phyloP scores from a whole-genome alignment of 169 alveolate species.

The Amoebophrya sp. region DNA sequence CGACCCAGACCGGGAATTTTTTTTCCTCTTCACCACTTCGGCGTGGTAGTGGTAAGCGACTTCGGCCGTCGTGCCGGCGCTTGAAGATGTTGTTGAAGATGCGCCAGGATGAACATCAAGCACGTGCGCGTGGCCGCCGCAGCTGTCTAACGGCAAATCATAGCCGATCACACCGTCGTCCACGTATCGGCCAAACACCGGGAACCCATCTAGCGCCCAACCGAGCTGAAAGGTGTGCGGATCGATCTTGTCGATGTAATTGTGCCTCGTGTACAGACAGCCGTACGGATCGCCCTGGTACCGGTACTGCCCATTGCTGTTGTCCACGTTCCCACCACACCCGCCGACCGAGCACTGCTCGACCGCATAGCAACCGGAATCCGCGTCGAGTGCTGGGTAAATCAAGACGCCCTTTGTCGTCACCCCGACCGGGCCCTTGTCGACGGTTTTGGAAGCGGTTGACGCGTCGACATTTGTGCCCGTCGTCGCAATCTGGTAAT shows the following conservation, averaged over 20 bases:
- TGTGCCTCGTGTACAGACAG: not conserved
- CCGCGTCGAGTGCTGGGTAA: not conserved
- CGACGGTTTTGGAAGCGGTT: not conserved
- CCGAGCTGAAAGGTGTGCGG: conserved; percentile 1
- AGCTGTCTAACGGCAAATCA: not conserved
- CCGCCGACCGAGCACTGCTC: conserved; percentile 20
- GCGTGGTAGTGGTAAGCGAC: conserved; percentile 12
- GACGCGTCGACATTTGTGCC: not conserved
- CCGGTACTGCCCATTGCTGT: not conserved
- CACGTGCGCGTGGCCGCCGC: conserved; percentile 17
- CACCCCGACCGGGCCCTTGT: not conserved
- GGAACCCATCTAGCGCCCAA: not conserved
- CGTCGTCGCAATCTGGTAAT: not conserved
- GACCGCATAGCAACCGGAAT: not conserved
- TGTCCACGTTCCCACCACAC: conserved; percentile 10
- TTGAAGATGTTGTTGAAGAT: too few species aligned
- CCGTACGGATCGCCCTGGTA: conserved; percentile 15
- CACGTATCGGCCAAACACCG: not conserved
- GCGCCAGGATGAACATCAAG: too few species aligned
- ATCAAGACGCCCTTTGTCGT: not conserved
- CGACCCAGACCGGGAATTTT: not conserved
- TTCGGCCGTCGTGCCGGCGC: too few species aligned
- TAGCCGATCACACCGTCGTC: not conserved
- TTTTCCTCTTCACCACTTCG: not conserved
- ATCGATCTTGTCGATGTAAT: not conserved